Evolutionary conservation across 768 basidiomycete genomes (phyloP).

Genomic region (Cyclocybe aegerita): DNA sequence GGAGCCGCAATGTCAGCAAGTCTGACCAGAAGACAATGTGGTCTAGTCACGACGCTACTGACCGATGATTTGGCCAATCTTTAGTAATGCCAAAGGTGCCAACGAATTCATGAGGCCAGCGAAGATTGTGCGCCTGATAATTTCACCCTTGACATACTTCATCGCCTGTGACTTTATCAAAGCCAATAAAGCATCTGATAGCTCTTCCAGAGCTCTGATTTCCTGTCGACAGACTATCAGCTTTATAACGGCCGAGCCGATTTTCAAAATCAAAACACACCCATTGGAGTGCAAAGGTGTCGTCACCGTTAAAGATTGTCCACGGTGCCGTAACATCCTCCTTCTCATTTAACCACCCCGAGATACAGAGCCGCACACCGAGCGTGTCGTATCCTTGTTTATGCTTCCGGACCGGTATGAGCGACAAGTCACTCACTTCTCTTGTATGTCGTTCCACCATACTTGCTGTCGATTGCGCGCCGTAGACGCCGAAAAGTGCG

Average conservation of each 20-base stretch:
- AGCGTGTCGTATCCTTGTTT: slow-evolving; percentile 40
- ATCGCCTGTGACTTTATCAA: slow-evolving; percentile 49
- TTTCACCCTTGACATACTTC: slow-evolving; percentile 46
- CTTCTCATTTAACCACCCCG: slow-evolving; percentile 48
- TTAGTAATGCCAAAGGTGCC: slow-evolving; percentile 49
- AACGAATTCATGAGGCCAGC: slow-evolving; percentile 48
- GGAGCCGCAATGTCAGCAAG: background rate
- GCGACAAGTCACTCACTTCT: slow-evolving; percentile 52
- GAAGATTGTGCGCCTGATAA: slow-evolving; percentile 51
- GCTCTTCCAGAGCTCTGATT: slow-evolving; percentile 48
- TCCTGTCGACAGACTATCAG: slow-evolving; percentile 33
- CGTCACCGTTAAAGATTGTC: slow-evolving; percentile 48
- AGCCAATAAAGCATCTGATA: slow-evolving; percentile 45
- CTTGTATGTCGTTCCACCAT: slow-evolving; percentile 52
- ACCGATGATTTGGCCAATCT: slow-evolving; percentile 56
- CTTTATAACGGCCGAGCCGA: background rate
- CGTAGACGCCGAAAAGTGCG: slow-evolving; percentile 58
- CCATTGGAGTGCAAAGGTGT: slow-evolving; percentile 60
- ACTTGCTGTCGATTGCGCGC: slow-evolving; percentile 44
- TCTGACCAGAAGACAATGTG: background rate
- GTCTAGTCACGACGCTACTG: slow-evolving; percentile 9
- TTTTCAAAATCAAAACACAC: slow-evolving; percentile 27
- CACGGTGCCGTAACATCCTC: slow-evolving; percentile 53
- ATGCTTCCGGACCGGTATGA: slow-evolving; percentile 41
- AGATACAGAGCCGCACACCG: slow-evolving; percentile 51